These are phyloP conservation scores for Pseudocercospora pini-densiflorae DNA, from an alignment of 2,329 filamentous ascomycete genomes.

Conservation along the genomic window DNA sequence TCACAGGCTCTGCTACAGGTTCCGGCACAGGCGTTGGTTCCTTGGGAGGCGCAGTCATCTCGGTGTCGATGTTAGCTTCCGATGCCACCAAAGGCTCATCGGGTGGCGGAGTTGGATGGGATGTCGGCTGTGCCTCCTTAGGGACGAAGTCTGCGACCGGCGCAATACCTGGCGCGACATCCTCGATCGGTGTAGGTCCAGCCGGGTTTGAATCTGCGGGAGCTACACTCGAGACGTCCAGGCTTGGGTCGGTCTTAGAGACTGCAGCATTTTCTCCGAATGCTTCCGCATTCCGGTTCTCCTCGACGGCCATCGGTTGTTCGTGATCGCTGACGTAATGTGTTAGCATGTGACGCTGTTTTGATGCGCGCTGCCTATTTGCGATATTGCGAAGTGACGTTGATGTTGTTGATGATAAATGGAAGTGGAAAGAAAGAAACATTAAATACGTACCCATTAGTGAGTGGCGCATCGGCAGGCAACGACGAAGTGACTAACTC, in stretches of 20 bases:
- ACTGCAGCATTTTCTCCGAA: conserved; percentile 30
- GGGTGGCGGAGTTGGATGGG: conserved; percentile 48
- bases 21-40: conserved; percentile 18
- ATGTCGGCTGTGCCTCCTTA: conserved; percentile 45
- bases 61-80: conserved; percentile 35
- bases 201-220: conserved; percentile 33
- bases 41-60: conserved; percentile 29
- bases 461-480: conserved; percentile 25
- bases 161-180: conserved; percentile 50
- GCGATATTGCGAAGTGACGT: background rate
- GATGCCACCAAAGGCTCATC: conserved; percentile 45
- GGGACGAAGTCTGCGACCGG: conserved; percentile 49
- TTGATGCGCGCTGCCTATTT: background rate
- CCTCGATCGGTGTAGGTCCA: conserved; percentile 43
- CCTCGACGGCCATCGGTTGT: conserved; percentile 21
- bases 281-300: conserved; percentile 29
- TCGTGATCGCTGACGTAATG: conserved; percentile 15
- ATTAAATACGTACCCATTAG: conserved; percentile 28
- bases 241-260: conserved; percentile 27
- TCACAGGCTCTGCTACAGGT: conserved; percentile 9
- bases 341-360: conserved; percentile 11
- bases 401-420: background rate
- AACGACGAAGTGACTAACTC: conserved; percentile 22
- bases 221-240: conserved; percentile 24
- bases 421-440: background rate